Base-by-base conservation (phyloP, 441 rosid species). In the Eutrema salsugineum region DNA sequence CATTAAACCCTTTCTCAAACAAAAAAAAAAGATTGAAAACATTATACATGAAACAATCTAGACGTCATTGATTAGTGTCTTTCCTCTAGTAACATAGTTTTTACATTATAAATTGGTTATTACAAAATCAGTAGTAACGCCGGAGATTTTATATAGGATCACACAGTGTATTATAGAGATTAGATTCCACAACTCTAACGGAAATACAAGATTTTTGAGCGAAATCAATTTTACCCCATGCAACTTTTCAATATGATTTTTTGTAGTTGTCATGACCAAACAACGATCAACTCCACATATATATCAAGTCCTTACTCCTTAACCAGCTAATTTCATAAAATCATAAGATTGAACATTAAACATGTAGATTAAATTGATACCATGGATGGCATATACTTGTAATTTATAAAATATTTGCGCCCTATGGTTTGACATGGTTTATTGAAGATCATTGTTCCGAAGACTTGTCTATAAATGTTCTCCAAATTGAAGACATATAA, bases 401-500 rank as follows among this genome's bases (percentile, higher is more conserved):
- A 11, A 44, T 22, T 5, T 10, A 66, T 49, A 63, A 35, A 44
- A 63, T 53, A 72, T 68, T 58, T 58, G 58, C 78, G 64, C 50
- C 64, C 33, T 75, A 61, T 74, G 78, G 78, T 75, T 75, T 75
- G 69, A 67, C 70, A 75, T 76, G 65, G 73, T 69, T 63, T 47
- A 55, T 54, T 28, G 54, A 42, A 56, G 70, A 70, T 70, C 76
- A 70, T 76, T 76, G 79, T 70, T 64, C 67, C 76, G 48, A 70
- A 49, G 79, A 75, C 70, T 75, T 69, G 79, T 75, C 75, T 63
- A 64, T 28, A 55, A 39, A 68, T 76, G 79, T 70, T 70, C 79
- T 49, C 79, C 72, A 65, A 65, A 43, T 57, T 19, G 38, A 76
- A 76, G 68, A 76, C 79, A 76, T 50, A 42, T 70, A 76, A 70